phyloP scores from a whole-genome alignment of 2,329 filamentous ascomycete genomes.

The Grosmannia penicillata region DNA sequence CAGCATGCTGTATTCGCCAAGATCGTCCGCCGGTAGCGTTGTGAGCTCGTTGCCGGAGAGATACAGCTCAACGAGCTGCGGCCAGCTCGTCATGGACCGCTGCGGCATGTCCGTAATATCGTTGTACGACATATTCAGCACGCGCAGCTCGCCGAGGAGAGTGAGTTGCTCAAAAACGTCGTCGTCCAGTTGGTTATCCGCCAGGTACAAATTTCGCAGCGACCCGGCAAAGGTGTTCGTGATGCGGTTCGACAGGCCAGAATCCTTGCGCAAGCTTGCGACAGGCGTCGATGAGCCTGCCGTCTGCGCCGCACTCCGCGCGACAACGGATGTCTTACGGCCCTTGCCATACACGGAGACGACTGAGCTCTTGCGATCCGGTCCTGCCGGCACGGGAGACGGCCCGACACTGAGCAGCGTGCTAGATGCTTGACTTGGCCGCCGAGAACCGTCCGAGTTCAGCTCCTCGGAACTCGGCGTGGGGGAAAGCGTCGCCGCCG shows the following conservation, averaged over 20 bases:
- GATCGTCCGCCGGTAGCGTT: conserved; percentile 78
- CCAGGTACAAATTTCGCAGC: conserved; percentile 69
- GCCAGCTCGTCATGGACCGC: conserved; percentile 77
- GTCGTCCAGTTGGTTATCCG: conserved; percentile 87
- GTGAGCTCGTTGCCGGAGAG: conserved; percentile 91
- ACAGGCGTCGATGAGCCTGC: conserved; percentile 38
- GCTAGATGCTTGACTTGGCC: conserved; percentile 74
- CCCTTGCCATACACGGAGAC: conserved; percentile 67
- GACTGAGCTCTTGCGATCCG: conserved; percentile 66
- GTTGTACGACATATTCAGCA: conserved; percentile 92
- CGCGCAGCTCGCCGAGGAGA: conserved; percentile 65
- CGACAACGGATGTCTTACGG: conserved; percentile 75
- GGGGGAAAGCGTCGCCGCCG: conserved; percentile 29
- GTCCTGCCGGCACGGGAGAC: conserved; percentile 46
- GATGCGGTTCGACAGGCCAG: conserved; percentile 64
- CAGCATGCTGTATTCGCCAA: conserved; percentile 77
- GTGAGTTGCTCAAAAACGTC: conserved; percentile 89
- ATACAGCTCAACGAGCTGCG: conserved; percentile 79
- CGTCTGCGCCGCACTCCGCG: conserved; percentile 37
- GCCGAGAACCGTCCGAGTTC: conserved; percentile 38
- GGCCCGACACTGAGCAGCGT: conserved; percentile 62
- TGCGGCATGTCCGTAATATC: conserved; percentile 85
- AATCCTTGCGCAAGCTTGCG: conserved; percentile 62
- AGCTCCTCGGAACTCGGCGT: conserved; percentile 70
- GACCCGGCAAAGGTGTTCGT: conserved; percentile 80